Base-by-base conservation (phyloP, 1,284 basidiomycete species). In the Leccinum cinnamomeum region DNA sequence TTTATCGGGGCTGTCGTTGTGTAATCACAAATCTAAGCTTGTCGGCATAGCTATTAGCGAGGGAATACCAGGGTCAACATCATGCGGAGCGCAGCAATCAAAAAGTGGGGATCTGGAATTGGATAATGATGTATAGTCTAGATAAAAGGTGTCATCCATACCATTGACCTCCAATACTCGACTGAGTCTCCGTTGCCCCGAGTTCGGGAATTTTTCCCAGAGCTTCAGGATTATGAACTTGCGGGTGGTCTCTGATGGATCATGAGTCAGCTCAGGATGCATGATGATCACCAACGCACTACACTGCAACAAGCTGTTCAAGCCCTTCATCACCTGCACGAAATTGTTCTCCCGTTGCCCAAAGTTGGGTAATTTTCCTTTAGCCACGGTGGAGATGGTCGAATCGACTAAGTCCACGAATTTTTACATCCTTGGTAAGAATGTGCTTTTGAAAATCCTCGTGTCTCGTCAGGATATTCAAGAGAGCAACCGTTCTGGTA, bases 291-390 rank as follows among this genome's bases (percentile, higher is more conserved):
- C 0, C 23, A 20, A 64, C 64, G 30, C 12, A 75, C 71, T 58
- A 8, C 62, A 70, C 18, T 64, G 57, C 56, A 72, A 30, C 10
- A 75, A n/a, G 54, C 62, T 66, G 3, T 18, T 61, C 46, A 72
- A 20, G 6, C 67, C 65, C 1, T 72, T 63, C 72, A 75, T 72
- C 3, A 60, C 67, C 7, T 63, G 64, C n/a, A 57, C 65, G 51
- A 72, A 73, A 55, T 60, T 64, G 3, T 25, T 48, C 25, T 10
- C 51, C 1, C 41, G 55, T 25, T 56, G 14, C 1, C 0, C 6
- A 25, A 48, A 48, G 23, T 20, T 48, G 46, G 46, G 46, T 23
- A 23, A 6, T 7, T 48, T 48, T 23, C 46, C 46, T n/a, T 53
- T 28, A 25, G 8, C 25, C 25, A 10, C 1, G 25, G 7, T 53